Conservation (phyloP, 441 rosid genomes). For the Erysimum pusillum region DNA sequence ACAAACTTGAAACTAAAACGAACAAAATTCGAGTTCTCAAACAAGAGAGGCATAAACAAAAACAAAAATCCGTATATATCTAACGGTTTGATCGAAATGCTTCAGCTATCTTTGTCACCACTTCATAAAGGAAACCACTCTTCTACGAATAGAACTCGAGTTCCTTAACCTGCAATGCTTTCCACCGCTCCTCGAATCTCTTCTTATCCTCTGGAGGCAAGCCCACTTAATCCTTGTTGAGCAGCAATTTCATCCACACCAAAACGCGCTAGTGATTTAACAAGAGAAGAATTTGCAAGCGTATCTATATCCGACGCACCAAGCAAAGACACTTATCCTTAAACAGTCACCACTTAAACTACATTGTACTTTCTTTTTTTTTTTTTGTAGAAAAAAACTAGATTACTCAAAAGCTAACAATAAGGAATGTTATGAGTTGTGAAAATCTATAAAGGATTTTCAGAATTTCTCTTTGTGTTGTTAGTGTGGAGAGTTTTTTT, state of each 20-base stretch:
- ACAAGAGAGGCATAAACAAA: constrained; percentile 1
- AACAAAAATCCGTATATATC: not conserved
- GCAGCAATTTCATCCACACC: constrained; percentile 45
- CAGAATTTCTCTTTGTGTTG: not conserved
- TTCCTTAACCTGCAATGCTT: constrained; percentile 35
- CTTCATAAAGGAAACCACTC: constrained; percentile 43
- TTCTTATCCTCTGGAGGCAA: constrained; percentile 37
- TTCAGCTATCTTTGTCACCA: constrained; percentile 37
- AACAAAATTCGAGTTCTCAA: constrained; percentile 8
- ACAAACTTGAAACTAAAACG: no score
- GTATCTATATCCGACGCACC: not conserved
- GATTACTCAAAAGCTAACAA: not conserved
- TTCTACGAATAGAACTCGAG: constrained; percentile 31
- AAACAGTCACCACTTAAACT: not conserved
- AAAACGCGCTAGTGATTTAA: constrained; percentile 7
- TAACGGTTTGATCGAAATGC: constrained; percentile 26
- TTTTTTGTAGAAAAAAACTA: no score
- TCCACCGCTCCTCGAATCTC: constrained; percentile 50
- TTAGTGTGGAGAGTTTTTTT: no score
- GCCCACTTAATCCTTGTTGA: constrained; percentile 35
- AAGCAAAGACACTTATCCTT: constrained; percentile 15
- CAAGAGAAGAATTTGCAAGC: constrained; percentile 28
- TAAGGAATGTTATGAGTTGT: not conserved
- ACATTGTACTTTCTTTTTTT: no score
- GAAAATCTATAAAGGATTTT: constrained; percentile 14